A percentile compares a stretch with the other conserved stretches of the same genome.
Conservation (phyloP, 2,329 filamentous ascomycete species). For the Thelonectria blattea region DNA sequence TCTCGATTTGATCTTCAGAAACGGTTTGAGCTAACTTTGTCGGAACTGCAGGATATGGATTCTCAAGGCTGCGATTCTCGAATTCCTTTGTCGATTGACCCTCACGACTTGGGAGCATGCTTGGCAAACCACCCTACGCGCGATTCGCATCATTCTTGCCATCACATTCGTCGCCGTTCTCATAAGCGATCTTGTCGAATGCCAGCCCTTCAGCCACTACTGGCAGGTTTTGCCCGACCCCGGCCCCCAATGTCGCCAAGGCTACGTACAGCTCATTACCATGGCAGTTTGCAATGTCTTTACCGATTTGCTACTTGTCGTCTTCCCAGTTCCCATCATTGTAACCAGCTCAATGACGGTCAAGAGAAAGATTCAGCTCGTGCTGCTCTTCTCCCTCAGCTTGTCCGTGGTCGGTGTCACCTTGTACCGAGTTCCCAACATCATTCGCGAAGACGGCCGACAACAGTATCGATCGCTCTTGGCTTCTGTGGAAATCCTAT, state of each 20-base stretch:
- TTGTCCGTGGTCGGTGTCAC: constrained; percentile 80
- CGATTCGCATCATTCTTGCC: constrained; percentile 76
- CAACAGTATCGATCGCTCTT: constrained; percentile 90
- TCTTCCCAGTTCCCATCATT: constrained; percentile 90
- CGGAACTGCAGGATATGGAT: constrained; percentile 75
- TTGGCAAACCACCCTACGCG: constrained; percentile 72
- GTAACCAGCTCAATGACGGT: constrained; percentile 76
- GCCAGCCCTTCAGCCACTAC: constrained; percentile 75
- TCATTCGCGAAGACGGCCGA: constrained; percentile 71
- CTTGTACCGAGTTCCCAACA: constrained; percentile 78
- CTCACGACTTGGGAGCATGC: constrained; percentile 80
- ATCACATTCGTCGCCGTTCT: constrained; percentile 83
- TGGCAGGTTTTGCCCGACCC: constrained; percentile 89
- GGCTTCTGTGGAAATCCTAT: constrained; percentile 88
- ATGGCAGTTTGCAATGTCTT: constrained; percentile 90
- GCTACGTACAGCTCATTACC: constrained; percentile 84
- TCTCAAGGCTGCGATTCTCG: constrained; percentile 86
- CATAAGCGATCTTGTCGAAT: constrained; percentile 83
- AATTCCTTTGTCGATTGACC: constrained; percentile 88
- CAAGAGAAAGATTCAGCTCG: constrained; percentile 80
- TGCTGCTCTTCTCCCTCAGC: constrained; percentile 84
- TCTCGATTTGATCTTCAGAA: background rate
- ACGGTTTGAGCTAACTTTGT: constrained; percentile 35
- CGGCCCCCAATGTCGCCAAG: constrained; percentile 82
- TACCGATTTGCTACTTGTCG: constrained; percentile 85